These are phyloP conservation scores for Sphaerulina musiva DNA, from an alignment of 2,329 filamentous ascomycete genomes.

Conservation along the genomic window DNA sequence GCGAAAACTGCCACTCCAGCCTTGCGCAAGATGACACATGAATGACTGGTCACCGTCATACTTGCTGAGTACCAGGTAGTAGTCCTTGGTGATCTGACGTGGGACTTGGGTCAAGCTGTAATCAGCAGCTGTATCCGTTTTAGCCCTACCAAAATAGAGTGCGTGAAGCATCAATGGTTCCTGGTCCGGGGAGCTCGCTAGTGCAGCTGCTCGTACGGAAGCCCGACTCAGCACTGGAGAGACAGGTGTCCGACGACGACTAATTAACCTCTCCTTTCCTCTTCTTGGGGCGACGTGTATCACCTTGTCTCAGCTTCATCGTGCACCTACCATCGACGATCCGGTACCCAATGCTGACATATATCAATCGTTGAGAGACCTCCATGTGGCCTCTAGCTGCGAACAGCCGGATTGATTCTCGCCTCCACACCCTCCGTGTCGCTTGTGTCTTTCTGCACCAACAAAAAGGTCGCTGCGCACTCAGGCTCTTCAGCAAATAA, in stretches of 20 bases:
- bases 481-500: too few species aligned
- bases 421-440: not conserved
- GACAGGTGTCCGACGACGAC: constrained; percentile 2
- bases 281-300: constrained; percentile 1
- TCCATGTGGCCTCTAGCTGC: too few species aligned
- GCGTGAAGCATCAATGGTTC: not conserved
- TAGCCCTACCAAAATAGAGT: not conserved
- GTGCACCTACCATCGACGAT: constrained; percentile 10
- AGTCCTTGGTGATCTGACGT: not conserved
- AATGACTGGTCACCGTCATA: not conserved
- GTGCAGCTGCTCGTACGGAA: constrained; percentile 2
- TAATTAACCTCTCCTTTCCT: not conserved
- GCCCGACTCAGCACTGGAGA: not conserved
- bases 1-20: not conserved
- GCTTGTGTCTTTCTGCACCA: too few species aligned
- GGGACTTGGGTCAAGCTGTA: not conserved
- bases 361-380: constrained; percentile 9
- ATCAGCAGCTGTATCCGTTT: not conserved
- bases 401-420: not conserved
- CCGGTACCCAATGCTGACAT: not conserved
- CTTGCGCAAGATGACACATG: not conserved
- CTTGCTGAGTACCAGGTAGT: not conserved
- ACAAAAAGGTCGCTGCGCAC: not conserved
- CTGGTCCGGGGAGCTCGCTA: constrained; percentile 7
- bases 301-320: constrained; percentile 4